phyloP scores from a whole-genome alignment of 2,329 filamentous ascomycete genomes.

The Ceratocystis lukuohia region DNA sequence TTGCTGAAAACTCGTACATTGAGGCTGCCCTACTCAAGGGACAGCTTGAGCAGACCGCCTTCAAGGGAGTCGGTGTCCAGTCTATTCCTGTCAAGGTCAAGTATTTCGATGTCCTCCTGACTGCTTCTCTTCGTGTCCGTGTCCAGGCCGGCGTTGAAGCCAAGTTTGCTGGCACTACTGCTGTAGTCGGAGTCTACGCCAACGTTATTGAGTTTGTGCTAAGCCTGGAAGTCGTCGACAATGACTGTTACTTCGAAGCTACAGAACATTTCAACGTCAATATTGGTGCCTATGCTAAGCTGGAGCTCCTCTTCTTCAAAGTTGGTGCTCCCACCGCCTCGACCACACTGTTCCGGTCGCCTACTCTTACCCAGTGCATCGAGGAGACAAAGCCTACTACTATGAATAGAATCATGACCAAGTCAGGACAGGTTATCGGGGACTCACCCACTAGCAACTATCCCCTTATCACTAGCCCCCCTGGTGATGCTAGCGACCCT shows the following conservation, averaged over 20 bases:
- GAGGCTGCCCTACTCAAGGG: constrained; percentile 33
- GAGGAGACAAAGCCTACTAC: constrained; percentile 17
- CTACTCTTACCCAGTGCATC: constrained; percentile 29
- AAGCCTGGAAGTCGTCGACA: constrained; percentile 27
- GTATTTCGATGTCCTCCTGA: constrained; percentile 34
- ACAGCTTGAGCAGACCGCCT: constrained; percentile 34
- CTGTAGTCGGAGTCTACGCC: constrained; percentile 35
- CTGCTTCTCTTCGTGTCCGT: constrained; percentile 38
- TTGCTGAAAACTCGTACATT: constrained; percentile 32
- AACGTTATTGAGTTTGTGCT: constrained; percentile 42
- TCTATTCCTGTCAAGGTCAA: constrained; percentile 36
- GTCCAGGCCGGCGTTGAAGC: constrained; percentile 33
- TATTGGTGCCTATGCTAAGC: constrained; percentile 29
- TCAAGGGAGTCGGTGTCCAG: constrained; percentile 31
- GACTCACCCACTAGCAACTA: not conserved
- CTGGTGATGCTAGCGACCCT: not conserved
- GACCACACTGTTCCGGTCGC: constrained; percentile 29
- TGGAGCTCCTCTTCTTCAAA: constrained; percentile 29
- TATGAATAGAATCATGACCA: constrained; percentile 6
- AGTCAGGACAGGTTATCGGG: not conserved
- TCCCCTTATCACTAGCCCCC: not conserved
- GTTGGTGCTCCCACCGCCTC: constrained; percentile 31
- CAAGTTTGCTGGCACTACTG: constrained; percentile 30
- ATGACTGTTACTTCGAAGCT: constrained; percentile 27
- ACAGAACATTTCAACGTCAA: constrained; percentile 30